Conservation (phyloP, 148 eudicot species). For the Rhododendron vialii region DNA sequence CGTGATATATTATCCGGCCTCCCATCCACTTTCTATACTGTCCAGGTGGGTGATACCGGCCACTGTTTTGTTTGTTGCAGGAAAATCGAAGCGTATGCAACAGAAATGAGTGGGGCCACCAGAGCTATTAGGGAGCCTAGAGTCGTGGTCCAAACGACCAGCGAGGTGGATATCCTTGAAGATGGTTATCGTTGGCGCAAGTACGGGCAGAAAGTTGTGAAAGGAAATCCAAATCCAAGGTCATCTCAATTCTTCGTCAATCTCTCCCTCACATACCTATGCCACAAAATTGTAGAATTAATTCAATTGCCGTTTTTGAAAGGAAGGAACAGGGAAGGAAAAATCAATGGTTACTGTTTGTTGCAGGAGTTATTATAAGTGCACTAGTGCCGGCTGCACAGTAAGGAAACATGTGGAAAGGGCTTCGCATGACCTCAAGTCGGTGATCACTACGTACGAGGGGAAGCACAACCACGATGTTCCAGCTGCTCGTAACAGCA, state of each 20-base stretch:
- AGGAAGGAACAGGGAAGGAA: neutral
- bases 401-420: constrained; percentile 68
- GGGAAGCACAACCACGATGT: constrained; percentile 74
- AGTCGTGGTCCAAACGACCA: constrained; percentile 64
- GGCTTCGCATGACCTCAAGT: constrained; percentile 63
- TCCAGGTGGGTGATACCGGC: neutral
- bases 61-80: constrained; percentile 17
- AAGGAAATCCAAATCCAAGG: constrained; percentile 77
- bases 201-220: constrained; percentile 68
- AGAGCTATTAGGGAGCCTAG: constrained; percentile 62
- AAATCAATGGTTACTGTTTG: neutral
- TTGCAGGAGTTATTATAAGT: constrained; percentile 70
- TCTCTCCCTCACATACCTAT: neutral
- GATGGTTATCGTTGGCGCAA: constrained; percentile 75
- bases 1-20: neutral
- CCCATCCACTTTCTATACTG: neutral
- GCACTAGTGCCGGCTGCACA: constrained; percentile 56
- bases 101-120: constrained; percentile 49
- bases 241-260: constrained; percentile 3
- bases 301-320: neutral
- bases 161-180: constrained; percentile 65
- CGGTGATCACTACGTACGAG: constrained; percentile 61
- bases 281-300: neutral
- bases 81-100: constrained; percentile 47
- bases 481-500: constrained; percentile 64